Evolutionary conservation across 148 eudicot genomes (phyloP), one percentile per base, ranked within the genome.

Genomic region (Camellia sinensis): DNA sequence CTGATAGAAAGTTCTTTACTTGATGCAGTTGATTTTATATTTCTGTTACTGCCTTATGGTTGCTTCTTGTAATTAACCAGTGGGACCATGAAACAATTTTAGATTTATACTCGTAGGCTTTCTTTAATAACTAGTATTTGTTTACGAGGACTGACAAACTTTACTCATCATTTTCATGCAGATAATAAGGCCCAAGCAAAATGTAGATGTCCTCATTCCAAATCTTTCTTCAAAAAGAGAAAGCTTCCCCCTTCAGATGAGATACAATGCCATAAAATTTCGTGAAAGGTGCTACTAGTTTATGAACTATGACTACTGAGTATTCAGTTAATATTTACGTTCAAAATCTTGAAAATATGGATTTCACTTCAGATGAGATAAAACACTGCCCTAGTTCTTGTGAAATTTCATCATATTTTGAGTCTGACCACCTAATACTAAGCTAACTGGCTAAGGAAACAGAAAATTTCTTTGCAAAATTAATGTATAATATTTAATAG

Each of bases 161-260:
- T 53, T 4, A 41, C 6, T 19, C 29, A 46, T 19, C 29, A 46
- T 66, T 75, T 80, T 4, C 15, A 9, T 61, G 70, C 83, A 76
- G 80, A 81, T 81, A 57, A n/a, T 69, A 18, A 37, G 29, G 22
- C 62, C 17, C 21, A 76, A 53, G 22, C 76, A 60, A 50, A 81
- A 70, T 40, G 22, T 41, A 11, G 52, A 69, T 69, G 54, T 70
- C 21, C 12, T 46, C 62, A 48, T 50, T 41, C 70, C 76, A 8
- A 69, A 11, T 21, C 67, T n/a, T 80, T 56, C 41, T 11, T 76
- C 22, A 21, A 76, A 61, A 70, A 62, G 71, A 61, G 71, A 40
- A 46, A 48, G 40, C 70, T 40, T 60, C 50, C 60, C 71, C 61
- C 63, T 76, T 43, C 67, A 69, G 62, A 69, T 29, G 63, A 63